Percentiles rank a stretch among this genome's conserved stretches.
Conservation (phyloP, 73 alveolate genomes). For the Urostyla sp. region DNA sequence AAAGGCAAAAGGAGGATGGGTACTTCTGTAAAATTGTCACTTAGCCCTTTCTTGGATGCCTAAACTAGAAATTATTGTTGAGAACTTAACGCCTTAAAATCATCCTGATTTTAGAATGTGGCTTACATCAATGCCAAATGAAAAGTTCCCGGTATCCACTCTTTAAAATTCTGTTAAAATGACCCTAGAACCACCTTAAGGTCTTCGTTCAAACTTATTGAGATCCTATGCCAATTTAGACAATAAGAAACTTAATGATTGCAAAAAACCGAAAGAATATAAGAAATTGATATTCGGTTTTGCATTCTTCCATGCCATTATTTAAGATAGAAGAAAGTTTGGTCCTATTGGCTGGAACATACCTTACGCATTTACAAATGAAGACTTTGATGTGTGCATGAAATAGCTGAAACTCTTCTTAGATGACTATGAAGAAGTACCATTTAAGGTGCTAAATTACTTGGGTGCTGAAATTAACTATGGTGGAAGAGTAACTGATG, state of each 20-base stretch:
- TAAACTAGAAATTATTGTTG: slow-evolving; percentile 95
- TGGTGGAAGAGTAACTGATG: slow-evolving; percentile 99
- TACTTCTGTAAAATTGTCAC: slow-evolving; percentile 98
- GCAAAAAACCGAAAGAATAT: slow-evolving; percentile 93
- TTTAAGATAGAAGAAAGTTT: slow-evolving; percentile 98
- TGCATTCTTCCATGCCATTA: slow-evolving; percentile 99
- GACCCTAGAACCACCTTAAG: slow-evolving; percentile 98
- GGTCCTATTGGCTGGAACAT: slow-evolving; percentile 99
- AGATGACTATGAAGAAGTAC: slow-evolving; percentile 97
- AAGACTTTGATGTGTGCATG: slow-evolving; percentile 98
- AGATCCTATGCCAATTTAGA: slow-evolving; percentile 94
- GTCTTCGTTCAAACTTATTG: slow-evolving; percentile 91
- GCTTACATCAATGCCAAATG: slow-evolving; percentile 97
- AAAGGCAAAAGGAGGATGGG: slow-evolving; percentile 98
- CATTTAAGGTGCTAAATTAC: slow-evolving; percentile 91
- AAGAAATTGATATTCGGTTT: slow-evolving; percentile 95
- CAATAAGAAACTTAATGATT: slow-evolving; percentile 97
- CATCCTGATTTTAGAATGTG: slow-evolving; percentile 96
- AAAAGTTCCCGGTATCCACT: slow-evolving; percentile 91
- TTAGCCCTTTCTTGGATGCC: slow-evolving; percentile 99
- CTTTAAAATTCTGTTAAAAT: slow-evolving; percentile 92
- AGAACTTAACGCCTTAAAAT: slow-evolving; percentile 40
- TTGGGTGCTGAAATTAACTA: slow-evolving; percentile 96
- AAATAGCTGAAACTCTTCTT: slow-evolving; percentile 97
- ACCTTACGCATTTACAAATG: slow-evolving; percentile 99